A percentile compares a stretch with the other conserved stretches of the same genome.
Conservation (phyloP, 139 green algal genomes). For the Auxenochlorella pyrenoidosa region DNA sequence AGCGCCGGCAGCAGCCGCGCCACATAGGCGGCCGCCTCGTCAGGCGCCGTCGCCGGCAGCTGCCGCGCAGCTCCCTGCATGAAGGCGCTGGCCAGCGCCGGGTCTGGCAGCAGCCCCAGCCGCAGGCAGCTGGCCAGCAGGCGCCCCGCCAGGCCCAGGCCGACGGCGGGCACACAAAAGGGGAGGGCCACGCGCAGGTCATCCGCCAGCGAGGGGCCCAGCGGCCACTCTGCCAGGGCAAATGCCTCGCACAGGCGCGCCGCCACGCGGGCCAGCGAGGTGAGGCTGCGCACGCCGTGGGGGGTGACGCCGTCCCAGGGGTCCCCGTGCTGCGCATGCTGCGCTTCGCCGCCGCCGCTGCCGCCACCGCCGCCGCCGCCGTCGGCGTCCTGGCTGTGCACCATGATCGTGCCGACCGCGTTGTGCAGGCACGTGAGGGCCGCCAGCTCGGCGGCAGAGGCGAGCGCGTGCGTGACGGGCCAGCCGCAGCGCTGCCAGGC, state of each 20-base stretch:
- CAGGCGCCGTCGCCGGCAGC: not conserved
- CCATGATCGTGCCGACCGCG: too few relatives aligned
- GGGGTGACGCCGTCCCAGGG: too few relatives aligned
- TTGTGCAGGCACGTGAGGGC: not conserved
- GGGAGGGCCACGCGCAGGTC: not conserved
- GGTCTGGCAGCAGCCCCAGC: not conserved
- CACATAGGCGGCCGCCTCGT: not conserved
- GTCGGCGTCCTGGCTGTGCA: not conserved
- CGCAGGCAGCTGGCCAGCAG: not conserved
- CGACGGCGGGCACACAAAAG: not conserved
- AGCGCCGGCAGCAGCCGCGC: not conserved
- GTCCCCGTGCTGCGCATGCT: too few relatives aligned
- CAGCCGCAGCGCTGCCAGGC: not conserved
- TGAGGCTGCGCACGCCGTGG: too few relatives aligned
- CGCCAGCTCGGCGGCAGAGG: not conserved
- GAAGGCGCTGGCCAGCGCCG: not conserved
- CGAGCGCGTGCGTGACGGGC: not conserved
- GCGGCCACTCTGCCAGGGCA: not conserved
- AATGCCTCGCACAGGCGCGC: not conserved
- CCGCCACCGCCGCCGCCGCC: not conserved
- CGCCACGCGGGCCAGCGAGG: not conserved
- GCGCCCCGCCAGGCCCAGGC: not conserved
- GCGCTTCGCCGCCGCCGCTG: not conserved
- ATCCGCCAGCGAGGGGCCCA: not conserved
- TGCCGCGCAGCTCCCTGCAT: not conserved